phyloP scores from a whole-genome alignment of 163 green algal species.

The Scenedesmus sp. region DNA sequence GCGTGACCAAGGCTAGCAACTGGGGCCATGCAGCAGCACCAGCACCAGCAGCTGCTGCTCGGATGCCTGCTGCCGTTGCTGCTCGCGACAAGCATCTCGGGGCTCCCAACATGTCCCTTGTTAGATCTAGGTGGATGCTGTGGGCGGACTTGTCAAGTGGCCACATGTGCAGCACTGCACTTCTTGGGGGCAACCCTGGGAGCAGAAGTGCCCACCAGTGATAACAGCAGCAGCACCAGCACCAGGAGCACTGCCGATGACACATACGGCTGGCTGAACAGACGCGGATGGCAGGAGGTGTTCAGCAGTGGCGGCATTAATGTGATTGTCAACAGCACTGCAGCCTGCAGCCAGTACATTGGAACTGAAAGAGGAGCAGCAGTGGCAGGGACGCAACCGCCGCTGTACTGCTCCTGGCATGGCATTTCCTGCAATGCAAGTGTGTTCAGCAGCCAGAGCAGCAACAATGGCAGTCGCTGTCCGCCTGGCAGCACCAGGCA shows the following conservation, averaged over 20 bases:
- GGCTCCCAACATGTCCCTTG: neutral
- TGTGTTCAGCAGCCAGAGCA: neutral
- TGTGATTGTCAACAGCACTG: neutral
- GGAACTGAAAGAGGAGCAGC: neutral
- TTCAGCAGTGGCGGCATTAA: neutral
- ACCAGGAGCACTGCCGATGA: conserved; percentile 7
- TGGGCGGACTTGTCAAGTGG: neutral
- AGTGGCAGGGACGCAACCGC: neutral
- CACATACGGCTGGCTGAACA: conserved; percentile 5
- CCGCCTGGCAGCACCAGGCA: neutral
- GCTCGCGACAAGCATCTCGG: neutral
- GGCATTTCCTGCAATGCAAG: conserved; percentile 33
- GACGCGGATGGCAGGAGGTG: neutral
- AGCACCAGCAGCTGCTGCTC: neutral
- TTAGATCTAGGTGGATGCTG: conserved; percentile 26
- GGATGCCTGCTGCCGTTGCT: neutral
- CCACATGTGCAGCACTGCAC: conserved; percentile 7
- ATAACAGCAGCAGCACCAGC: neutral
- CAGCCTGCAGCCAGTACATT: conserved; percentile 17
- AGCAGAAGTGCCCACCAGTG: neutral
- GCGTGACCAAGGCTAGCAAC: neutral
- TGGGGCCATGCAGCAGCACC: conserved; percentile 4
- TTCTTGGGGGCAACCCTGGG: neutral
- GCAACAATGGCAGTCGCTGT: neutral
- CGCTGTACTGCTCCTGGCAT: conserved; percentile 29